Evolutionary conservation across 2,329 filamentous ascomycete genomes (phyloP), one percentile per base, ranked within the genome.

Genomic region (Pyrenophora teres): DNA sequence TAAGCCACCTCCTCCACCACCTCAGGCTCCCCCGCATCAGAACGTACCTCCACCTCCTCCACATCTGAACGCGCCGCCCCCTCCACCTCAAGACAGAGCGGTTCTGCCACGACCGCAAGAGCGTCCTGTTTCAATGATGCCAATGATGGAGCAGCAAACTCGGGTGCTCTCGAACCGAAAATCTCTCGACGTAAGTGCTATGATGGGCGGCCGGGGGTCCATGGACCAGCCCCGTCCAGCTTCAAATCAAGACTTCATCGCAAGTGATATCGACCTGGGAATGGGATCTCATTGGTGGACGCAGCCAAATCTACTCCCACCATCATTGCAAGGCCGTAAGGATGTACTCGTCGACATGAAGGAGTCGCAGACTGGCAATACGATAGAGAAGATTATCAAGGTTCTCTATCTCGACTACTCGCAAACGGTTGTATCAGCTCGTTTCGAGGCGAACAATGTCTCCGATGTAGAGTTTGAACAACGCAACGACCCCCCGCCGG

Each of bases 331-430:
- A 69, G 86, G 85, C 40, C 87, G 93, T 43, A 88, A 86, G 63
- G 94, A 99, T 69, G 81, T 97, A 13, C 83, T 91, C 46, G 88
- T 85, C 44, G 92, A 97, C 73, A 82, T 87, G 18, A 90, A 96
- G 59, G 90, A 97, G 69, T 85, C 87, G 1, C 83, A 87, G 12
- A 87, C 87, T 23, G 86, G 89, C 21, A 87, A 87, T 70, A 85
- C 85, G 0, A 78, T 96, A 16, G 89, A 87, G 6, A 92, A 92
- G 60, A 86, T 92, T 53, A 81, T 97, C 36, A 94, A 88, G 63
- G 80, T 97, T n/a, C 77, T 99, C 7, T 99, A 90, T 77, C 87
- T 92, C 66, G 94, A 99, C 76, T 99, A 99, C 74, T 97, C 92
- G 15, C 94, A 97, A 71, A 97, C 93, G 0, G 81, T 95, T 58